Evolutionary conservation across 2,329 filamentous ascomycete species (phyloP).

Genomic region (Fusarium subglutinans): DNA sequence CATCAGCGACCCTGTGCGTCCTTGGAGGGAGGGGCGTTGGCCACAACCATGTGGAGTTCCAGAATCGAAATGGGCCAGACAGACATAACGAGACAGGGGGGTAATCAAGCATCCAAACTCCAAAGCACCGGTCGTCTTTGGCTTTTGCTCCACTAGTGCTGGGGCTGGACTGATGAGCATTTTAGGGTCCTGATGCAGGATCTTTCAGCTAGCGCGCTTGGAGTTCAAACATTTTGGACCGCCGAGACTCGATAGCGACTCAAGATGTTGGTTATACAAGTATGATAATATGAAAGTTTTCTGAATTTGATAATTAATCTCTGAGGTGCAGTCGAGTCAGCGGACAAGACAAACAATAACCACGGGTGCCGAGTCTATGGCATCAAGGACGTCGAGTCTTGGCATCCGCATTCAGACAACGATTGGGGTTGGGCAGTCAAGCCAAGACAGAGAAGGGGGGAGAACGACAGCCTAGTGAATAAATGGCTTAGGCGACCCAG

Average conservation of each 20-base stretch:
- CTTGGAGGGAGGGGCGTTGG: constrained; percentile 35
- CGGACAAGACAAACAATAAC: not conserved
- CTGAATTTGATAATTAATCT: not conserved
- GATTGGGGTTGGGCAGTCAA: constrained; percentile 11
- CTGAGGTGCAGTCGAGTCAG: not conserved
- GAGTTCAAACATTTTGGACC: constrained; percentile 1
- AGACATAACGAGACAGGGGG: constrained; percentile 16
- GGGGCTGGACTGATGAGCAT: constrained; percentile 26
- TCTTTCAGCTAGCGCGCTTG: constrained; percentile 33
- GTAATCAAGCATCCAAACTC: constrained; percentile 20
- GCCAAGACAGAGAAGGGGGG: constrained; percentile 14
- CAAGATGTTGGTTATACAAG: not conserved
- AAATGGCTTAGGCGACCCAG: constrained; percentile 6
- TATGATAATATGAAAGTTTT: not conserved
- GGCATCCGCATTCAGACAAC: constrained; percentile 14
- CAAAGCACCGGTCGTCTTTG: constrained; percentile 19
- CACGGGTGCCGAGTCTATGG: constrained; percentile 11
- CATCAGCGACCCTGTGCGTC: constrained; percentile 30
- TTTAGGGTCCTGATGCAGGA: constrained; percentile 21
- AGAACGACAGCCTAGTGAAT: not conserved
- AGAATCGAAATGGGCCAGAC: constrained; percentile 31
- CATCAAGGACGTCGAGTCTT: constrained; percentile 18
- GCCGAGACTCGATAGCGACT: not conserved
- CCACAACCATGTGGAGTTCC: constrained; percentile 32
- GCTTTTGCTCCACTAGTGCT: constrained; percentile 26